These are phyloP conservation scores for Beauveria caledonica DNA, from an alignment of 2,329 filamentous ascomycete species.

Conservation along the genomic window DNA sequence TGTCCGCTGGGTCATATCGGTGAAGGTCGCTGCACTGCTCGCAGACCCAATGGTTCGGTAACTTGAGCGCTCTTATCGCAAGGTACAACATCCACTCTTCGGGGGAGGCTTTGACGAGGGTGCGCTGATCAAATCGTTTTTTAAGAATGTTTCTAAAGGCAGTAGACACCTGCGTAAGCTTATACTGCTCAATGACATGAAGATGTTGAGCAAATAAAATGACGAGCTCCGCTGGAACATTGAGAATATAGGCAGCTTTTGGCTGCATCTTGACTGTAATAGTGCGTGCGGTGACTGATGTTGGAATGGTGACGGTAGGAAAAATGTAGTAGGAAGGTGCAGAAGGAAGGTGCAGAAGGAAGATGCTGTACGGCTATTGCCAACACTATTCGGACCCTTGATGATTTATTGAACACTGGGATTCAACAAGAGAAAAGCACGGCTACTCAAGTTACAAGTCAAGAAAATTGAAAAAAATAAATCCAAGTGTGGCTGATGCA, in stretches of 20 bases:
- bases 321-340: background rate
- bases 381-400: too few relatives aligned
- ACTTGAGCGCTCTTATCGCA: accelerated
- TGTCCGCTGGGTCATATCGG: background rate
- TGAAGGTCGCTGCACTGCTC: background rate
- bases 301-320: too few relatives aligned
- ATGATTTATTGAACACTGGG: too few relatives aligned
- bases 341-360: background rate
- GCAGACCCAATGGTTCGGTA: background rate
- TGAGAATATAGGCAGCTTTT: too few relatives aligned
- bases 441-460: accelerated
- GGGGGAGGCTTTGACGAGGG: too few relatives aligned
- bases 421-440: too few relatives aligned
- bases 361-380: too few relatives aligned
- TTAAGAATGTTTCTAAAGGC: background rate
- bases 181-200: background rate
- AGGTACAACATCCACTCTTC: background rate
- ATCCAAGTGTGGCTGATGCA: too few relatives aligned
- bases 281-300: too few relatives aligned
- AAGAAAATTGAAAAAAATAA: too few relatives aligned
- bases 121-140: background rate
- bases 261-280: background rate
- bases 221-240: too few relatives aligned
- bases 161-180: background rate
- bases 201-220: too few relatives aligned